Base-by-base conservation (phyloP, 2,329 filamentous ascomycete species). In the Trichoderma koningii region DNA sequence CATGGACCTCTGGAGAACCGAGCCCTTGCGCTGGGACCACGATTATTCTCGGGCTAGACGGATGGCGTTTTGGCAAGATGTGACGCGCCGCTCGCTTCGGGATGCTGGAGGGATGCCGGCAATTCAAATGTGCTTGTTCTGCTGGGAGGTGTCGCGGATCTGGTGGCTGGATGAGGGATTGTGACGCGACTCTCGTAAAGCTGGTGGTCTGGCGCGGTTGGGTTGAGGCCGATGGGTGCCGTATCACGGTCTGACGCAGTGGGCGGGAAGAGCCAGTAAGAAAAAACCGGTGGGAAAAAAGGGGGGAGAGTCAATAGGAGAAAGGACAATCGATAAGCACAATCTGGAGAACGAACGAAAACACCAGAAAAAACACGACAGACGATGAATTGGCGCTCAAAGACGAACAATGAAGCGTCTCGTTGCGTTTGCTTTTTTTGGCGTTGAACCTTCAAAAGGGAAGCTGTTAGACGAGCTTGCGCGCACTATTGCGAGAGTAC, bases 51-150 rank as follows among this genome's bases (percentile, higher is more conserved):
- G 57, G 44, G 38, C 23, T 12, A 51, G 48, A 51, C 21, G 21
- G 28, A 57, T 34, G 26, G 26, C 23, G 55, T 47, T 23, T 23
- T 28, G n/a, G 28, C 3, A 38, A 63, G 60, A 55, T 52, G 60
- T 55, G 55, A 55, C 60, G 60, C 60, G 60, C 60, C 60, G 60
- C 60, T 63, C 60, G 60, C 60, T 41, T 63, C 47, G 23, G 23
- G 60, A 30, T 45, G 10, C 47, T 38, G 9, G 41, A 48, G 50
- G 50, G 60, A 63, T 63, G 60, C 50, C 50, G 38, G 60, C 41
- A 63, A 30, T 34, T 28, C n/a, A 42, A 10, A 30, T 30, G 7
- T 2, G 10, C 12, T 38, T 38, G 10, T 38, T 38, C 3, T 34
- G 47, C 34, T 53, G 48, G 34, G 47, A 23, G 41, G 15, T 47